These are phyloP conservation scores for Aegilops longissima DNA, from an alignment of 176 grass and related monocot genomes.

Conservation along the genomic window DNA sequence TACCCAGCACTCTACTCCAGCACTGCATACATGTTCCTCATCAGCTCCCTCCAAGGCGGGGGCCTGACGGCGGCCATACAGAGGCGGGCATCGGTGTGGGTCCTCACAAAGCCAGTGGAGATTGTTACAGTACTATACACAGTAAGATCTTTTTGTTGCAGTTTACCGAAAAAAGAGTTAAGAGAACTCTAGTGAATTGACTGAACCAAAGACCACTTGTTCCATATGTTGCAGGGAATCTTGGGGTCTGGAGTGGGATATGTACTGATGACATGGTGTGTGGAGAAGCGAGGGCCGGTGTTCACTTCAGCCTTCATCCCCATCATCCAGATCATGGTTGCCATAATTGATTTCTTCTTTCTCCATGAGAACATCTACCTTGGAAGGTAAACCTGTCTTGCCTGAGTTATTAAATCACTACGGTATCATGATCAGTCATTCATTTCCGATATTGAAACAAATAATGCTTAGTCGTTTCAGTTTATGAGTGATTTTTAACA, in stretches of 20 bases:
- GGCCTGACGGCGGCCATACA: constrained; percentile 47
- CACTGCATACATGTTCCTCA: constrained; percentile 82
- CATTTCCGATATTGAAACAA: background rate
- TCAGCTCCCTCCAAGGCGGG: constrained; percentile 67
- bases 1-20: constrained; percentile 80
- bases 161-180: background rate
- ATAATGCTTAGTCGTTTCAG: background rate
- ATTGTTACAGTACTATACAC: constrained; percentile 61
- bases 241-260: constrained; percentile 85
- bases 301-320: constrained; percentile 94
- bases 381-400: constrained; percentile 59
- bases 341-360: constrained; percentile 72
- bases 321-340: constrained; percentile 89
- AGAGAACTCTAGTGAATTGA: background rate
- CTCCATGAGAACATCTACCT: constrained; percentile 85
- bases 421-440: background rate
- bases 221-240: constrained; percentile 55
- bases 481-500: background rate
- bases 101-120: constrained; percentile 56
- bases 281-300: constrained; percentile 85
- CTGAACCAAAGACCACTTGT: background rate
- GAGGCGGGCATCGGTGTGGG: constrained; percentile 64
- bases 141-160: constrained; percentile 39
- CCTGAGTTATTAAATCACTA: background rate
- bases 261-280: constrained; percentile 92